Conservation (phyloP, 2,329 filamentous ascomycete genomes). For the Claviceps sp. region DNA sequence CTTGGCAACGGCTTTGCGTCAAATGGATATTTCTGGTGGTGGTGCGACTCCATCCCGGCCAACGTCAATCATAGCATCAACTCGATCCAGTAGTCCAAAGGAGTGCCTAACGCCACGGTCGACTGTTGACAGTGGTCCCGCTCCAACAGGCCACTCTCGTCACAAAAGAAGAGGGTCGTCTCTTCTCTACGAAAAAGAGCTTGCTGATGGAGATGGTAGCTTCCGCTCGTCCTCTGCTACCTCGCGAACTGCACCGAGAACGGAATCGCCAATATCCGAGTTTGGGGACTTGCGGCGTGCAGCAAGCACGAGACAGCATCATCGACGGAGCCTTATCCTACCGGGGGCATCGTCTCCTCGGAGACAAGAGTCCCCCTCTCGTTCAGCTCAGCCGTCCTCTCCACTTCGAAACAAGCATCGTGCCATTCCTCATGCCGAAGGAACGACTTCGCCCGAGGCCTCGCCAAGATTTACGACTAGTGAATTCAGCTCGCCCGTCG, state of each 20-base stretch:
- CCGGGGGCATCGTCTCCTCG: constrained; percentile 66
- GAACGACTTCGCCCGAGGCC: constrained; percentile 68
- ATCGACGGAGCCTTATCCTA: constrained; percentile 75
- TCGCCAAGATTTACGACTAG: constrained; percentile 76
- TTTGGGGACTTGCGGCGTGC: constrained; percentile 62
- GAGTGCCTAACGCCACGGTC: constrained; percentile 88
- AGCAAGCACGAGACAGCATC: constrained; percentile 67
- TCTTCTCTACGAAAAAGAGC: constrained; percentile 70
- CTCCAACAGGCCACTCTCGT: constrained; percentile 42
- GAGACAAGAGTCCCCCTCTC: constrained; percentile 78
- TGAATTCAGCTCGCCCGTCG: constrained; percentile 65
- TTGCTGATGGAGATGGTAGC: constrained; percentile 78
- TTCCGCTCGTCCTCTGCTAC: constrained; percentile 66
- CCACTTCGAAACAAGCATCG: constrained; percentile 82
- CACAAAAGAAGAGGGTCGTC: constrained; percentile 60
- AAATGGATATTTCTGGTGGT: constrained; percentile 21
- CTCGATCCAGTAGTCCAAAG: constrained; percentile 76
- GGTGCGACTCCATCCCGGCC: constrained; percentile 30
- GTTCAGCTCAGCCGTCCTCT: constrained; percentile 66
- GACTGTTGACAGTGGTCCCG: constrained; percentile 43
- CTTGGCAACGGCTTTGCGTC: constrained; percentile 39
- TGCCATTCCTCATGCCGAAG: constrained; percentile 44
- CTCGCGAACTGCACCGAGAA: constrained; percentile 53
- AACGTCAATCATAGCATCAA: constrained; percentile 49
- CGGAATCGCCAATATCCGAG: constrained; percentile 85